Evolutionary conservation across 768 basidiomycete genomes (phyloP).

Genomic region (Psilocybe cubensis): DNA sequence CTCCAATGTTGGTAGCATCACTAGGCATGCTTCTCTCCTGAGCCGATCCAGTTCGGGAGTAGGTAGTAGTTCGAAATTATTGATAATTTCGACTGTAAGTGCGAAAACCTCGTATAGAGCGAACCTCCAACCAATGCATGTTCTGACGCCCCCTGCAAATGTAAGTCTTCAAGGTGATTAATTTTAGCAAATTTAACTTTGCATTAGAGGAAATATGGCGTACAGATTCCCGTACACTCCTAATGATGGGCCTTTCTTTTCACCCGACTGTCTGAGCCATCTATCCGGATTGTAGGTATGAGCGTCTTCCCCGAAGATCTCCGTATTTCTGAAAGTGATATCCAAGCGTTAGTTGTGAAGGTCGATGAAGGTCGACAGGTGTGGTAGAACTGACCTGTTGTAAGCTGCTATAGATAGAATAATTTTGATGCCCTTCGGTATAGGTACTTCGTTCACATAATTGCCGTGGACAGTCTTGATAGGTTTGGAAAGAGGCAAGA

Average conservation of each 20-base stretch:
- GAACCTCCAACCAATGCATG: conserved; percentile 56
- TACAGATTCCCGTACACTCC: conserved; percentile 55
- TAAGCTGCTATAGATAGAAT: conserved; percentile 58
- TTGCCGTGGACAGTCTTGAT: conserved; percentile 50
- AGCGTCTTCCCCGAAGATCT: conserved; percentile 62
- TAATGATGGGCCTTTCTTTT: conserved; percentile 42
- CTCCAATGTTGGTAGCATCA: conserved; percentile 51
- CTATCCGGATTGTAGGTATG: conserved; percentile 56
- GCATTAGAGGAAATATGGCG: conserved; percentile 6
- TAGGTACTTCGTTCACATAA: conserved; percentile 42
- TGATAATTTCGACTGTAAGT: conserved; percentile 59
- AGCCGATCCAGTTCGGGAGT: conserved; percentile 43
- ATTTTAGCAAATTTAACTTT: not conserved
- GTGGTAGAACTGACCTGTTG: conserved; percentile 45
- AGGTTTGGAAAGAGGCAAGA: conserved; percentile 61
- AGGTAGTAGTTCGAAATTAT: conserved; percentile 58
- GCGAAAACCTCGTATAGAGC: conserved; percentile 59
- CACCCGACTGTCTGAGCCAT: conserved; percentile 46
- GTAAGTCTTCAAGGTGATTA: conserved; percentile 41
- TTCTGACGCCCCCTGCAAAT: conserved; percentile 49
- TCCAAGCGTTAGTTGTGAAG: too few relatives aligned
- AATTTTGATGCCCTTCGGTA: conserved; percentile 55
- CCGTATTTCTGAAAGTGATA: conserved; percentile 49
- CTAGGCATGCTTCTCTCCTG: conserved; percentile 47
- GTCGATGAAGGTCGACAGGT: too few relatives aligned